These are phyloP conservation scores for Septoria linicola DNA, from an alignment of 2,329 filamentous ascomycete species.

Conservation along the genomic window DNA sequence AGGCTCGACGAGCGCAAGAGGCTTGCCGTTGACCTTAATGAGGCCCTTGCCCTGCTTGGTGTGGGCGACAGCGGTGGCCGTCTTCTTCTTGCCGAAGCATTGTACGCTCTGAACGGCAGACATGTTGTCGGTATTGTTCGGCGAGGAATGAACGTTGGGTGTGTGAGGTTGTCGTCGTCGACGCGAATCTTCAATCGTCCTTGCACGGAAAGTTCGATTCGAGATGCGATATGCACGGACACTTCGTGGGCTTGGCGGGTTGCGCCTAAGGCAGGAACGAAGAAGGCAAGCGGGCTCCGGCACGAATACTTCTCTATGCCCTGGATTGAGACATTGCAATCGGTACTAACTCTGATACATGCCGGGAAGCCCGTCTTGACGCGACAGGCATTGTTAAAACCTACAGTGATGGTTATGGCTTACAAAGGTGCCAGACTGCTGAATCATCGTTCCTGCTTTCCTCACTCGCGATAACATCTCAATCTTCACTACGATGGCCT, in stretches of 20 bases:
- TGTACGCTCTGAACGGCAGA: constrained; percentile 69
- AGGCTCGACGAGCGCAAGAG: constrained; percentile 89
- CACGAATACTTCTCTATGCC: too few species aligned
- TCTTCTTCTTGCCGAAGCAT: constrained; percentile 93
- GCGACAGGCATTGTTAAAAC: too few species aligned
- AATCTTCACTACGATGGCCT: neutral
- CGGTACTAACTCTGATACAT: too few species aligned
- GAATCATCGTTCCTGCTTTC: neutral
- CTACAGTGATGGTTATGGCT: too few species aligned
- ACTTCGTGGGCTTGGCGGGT: constrained; percentile 12
- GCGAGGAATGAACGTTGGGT: constrained; percentile 14
- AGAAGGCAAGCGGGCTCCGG: too few species aligned
- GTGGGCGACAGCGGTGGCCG: constrained; percentile 75
- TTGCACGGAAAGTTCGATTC: constrained; percentile 2
- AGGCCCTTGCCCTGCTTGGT: constrained; percentile 91
- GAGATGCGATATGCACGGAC: constrained; percentile 12
- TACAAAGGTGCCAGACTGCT: neutral
- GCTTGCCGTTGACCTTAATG: constrained; percentile 98
- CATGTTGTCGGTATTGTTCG: constrained; percentile 45
- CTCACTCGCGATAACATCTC: neutral
- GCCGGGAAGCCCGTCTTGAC: too few species aligned
- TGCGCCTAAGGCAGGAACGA: neutral
- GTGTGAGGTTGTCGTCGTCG: constrained; percentile 18
- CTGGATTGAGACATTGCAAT: too few species aligned
- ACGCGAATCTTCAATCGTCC: constrained; percentile 5